phyloP scores from a whole-genome alignment of 805 yeast genomes.

The Wickerhamiella musiphila region DNA sequence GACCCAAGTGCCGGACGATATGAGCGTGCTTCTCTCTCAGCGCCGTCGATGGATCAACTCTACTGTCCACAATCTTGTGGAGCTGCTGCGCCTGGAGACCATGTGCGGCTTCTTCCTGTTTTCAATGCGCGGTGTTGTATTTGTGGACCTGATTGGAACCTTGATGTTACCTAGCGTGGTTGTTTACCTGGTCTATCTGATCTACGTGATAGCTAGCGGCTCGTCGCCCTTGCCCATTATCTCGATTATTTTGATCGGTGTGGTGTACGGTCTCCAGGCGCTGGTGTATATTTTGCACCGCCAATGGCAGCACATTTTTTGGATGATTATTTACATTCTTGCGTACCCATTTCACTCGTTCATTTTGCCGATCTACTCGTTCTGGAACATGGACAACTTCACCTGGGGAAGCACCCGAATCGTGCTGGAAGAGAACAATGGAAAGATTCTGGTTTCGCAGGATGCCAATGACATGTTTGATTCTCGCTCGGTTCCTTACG shows the following conservation, averaged over 20 bases:
- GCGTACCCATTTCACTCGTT: constrained; percentile 49
- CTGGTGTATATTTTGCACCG: constrained; percentile 31
- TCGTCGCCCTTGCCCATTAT: constrained; percentile 34
- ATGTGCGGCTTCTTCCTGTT: constrained; percentile 47
- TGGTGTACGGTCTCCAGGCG: constrained; percentile 44
- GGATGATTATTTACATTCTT: constrained; percentile 38
- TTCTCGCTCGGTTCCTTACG: constrained; percentile 22
- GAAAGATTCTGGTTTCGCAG: constrained; percentile 26
- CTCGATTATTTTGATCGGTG: constrained; percentile 38
- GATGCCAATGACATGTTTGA: constrained; percentile 23
- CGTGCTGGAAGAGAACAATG: constrained; percentile 36
- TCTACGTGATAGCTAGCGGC: constrained; percentile 31
- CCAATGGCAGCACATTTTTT: constrained; percentile 31
- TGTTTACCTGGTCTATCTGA: constrained; percentile 34
- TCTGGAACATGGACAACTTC: constrained; percentile 50
- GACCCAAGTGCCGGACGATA: constrained; percentile 41
- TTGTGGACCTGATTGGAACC: constrained; percentile 41
- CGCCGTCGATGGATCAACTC: constrained; percentile 71
- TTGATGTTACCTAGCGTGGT: constrained; percentile 43
- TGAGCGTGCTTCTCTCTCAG: constrained; percentile 83
- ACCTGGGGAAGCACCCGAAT: constrained; percentile 50
- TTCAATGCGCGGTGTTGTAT: constrained; percentile 42
- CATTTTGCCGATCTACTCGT: constrained; percentile 40
- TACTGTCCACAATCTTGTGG: constrained; percentile 44
- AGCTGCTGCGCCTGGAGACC: constrained; percentile 35